Percentiles rank a stretch among this genome's conserved stretches.
Evolutionary conservation across 768 basidiomycete species (phyloP).

Genomic region (Leccinum variicolor): DNA sequence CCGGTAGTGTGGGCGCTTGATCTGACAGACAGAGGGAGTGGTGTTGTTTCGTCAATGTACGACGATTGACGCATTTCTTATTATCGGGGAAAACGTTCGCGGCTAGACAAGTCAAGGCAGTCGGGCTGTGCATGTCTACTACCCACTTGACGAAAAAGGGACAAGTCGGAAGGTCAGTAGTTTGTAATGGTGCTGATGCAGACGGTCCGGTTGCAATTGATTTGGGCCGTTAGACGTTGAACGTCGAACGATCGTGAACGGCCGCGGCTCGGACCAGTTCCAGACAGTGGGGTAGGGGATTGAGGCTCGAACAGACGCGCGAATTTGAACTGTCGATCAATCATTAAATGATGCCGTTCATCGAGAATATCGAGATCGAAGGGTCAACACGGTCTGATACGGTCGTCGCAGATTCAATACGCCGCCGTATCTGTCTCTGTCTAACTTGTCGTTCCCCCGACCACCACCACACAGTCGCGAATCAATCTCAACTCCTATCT

Average conservation of each 20-base stretch:
- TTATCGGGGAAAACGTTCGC: background rate
- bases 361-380: background rate
- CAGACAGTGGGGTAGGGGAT: background rate
- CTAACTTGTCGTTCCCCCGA: background rate
- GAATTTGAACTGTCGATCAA: background rate
- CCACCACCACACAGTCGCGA: background rate
- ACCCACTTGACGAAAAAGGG: background rate
- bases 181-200: background rate
- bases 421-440: background rate
- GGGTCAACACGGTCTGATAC: slow-evolving; percentile 1
- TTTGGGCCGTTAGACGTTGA: background rate
- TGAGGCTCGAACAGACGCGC: background rate
- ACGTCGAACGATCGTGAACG: background rate
- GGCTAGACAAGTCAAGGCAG: background rate
- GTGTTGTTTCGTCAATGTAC: background rate
- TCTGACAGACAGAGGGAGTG: background rate
- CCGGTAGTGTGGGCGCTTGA: background rate
- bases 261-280: background rate
- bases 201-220: background rate
- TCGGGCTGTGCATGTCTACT: background rate
- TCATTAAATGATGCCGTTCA: slow-evolving; percentile 2
- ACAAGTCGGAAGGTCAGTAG: background rate
- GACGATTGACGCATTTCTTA: background rate
- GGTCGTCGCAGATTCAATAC: background rate
- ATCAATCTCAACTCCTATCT: slow-evolving; percentile 1